Evolutionary conservation across 352 stramenopile genomes (phyloP).

Genomic region (Phytophthora multivora): DNA sequence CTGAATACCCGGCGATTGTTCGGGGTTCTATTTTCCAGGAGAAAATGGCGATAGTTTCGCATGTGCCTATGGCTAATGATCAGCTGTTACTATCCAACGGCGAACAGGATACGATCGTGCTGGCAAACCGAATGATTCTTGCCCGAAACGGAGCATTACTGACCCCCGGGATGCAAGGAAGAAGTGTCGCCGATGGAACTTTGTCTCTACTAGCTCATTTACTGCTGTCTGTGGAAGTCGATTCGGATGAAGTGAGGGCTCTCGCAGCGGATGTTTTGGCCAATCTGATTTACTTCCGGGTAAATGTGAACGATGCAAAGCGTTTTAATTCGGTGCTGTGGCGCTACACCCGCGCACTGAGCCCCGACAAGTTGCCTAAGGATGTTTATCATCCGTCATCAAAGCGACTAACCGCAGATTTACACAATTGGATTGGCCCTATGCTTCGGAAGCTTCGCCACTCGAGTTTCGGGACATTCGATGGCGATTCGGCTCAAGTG

Average conservation of each 20-base stretch:
- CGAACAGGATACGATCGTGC: conserved; percentile 13
- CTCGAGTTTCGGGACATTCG: conserved; percentile 13
- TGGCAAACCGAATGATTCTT: conserved; percentile 39
- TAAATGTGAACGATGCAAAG: conserved; percentile 7
- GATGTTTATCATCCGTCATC: conserved; percentile 12
- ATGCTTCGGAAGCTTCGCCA: conserved; percentile 25
- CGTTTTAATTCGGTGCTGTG: conserved; percentile 16
- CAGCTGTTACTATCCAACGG: background rate
- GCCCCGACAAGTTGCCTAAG: conserved; percentile 4
- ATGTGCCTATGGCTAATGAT: conserved; percentile 2
- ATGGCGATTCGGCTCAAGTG: conserved; percentile 9
- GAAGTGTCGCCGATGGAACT: conserved; percentile 24
- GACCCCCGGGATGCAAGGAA: conserved; percentile 30
- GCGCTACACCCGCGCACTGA: conserved; percentile 17
- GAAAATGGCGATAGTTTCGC: conserved; percentile 26
- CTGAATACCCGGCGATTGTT: conserved; percentile 32
- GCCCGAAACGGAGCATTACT: conserved; percentile 28
- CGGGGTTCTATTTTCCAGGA: conserved; percentile 38
- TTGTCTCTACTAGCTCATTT: conserved; percentile 4
- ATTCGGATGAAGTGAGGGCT: conserved; percentile 2
- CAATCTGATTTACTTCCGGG: conserved; percentile 11
- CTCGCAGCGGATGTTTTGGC: conserved; percentile 18
- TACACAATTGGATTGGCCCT: conserved; percentile 17
- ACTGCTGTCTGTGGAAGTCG: background rate
- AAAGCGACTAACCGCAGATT: conserved; percentile 19